A percentile compares a stretch with the other conserved stretches of the same genome.
These are phyloP conservation scores for Cryptococcus sp. DNA, from an alignment of 1,284 basidiomycete species.

Conservation along the genomic window DNA sequence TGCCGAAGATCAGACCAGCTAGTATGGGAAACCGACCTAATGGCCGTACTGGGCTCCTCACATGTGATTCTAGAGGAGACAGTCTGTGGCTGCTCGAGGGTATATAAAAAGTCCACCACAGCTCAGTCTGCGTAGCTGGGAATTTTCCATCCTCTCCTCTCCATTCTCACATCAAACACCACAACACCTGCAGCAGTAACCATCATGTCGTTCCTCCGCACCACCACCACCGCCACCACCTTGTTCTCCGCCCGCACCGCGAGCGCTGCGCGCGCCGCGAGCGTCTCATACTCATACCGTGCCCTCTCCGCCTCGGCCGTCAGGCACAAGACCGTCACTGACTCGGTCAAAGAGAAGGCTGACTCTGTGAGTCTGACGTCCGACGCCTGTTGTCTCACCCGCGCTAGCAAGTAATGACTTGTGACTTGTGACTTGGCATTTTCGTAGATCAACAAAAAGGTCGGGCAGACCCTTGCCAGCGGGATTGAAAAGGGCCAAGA, in stretches of 20 bases:
- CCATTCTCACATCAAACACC: not conserved
- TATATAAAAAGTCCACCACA: too few species aligned
- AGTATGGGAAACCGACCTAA: too few species aligned
- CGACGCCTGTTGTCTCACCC: not conserved
- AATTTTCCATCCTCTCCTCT: too few species aligned
- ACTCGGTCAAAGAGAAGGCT: constrained; percentile 43
- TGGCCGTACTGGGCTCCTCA: too few species aligned
- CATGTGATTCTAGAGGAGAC: too few species aligned
- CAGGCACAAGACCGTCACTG: constrained; percentile 29
- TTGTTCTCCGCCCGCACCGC: constrained; percentile 11
- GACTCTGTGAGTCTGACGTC: constrained; percentile 29
- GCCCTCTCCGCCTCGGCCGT: constrained; percentile 28
- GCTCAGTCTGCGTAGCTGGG: too few species aligned
- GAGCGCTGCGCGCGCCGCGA: constrained; percentile 4
- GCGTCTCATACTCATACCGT: constrained; percentile 9
- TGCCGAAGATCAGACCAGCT: too few species aligned
- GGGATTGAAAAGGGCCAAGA: constrained; percentile 32
- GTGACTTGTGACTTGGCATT: not conserved
- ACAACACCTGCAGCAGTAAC: constrained; percentile 13
- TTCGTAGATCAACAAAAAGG: constrained; percentile 40
- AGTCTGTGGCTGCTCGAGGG: too few species aligned
- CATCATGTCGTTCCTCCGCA: constrained; percentile 25
- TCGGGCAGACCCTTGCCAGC: constrained; percentile 36
- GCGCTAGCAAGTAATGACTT: not conserved
- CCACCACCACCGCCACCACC: constrained; percentile 5